Evolutionary conservation across 805 yeast species (phyloP), one percentile per base, ranked within the genome.

Genomic region (Candida chauliodis): DNA sequence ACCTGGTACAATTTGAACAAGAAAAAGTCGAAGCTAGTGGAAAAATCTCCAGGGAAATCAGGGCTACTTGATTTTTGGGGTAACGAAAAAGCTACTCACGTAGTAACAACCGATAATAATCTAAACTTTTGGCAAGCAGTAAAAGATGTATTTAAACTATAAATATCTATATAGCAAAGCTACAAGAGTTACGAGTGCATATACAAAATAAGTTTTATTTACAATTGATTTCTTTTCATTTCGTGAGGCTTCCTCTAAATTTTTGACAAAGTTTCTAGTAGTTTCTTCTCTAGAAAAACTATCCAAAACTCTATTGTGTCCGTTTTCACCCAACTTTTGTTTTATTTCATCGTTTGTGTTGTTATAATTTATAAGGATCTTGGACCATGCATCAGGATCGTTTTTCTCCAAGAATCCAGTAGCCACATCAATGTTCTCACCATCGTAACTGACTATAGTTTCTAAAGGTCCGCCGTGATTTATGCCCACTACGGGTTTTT

Each of bases 401-500:
- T 76, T 63, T 11, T 66, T 69, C 28, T 73, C 72, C 10, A 75
- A 68, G 69, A 78, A 84, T 0, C 95, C 95, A 0, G 89, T 83
- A 7, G 82, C 79, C 10, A 52, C 47, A 3, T 40, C 49, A 2
- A 42, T 15, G 36, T 65, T 63, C 6, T 42, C 35, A 2, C 58
- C 62, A 21, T 46, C 47, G 46, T 45, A 65, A 38, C 57, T 48
- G 8, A 67, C 69, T 8, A 84, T 65, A 0, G 96, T 82, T 55
- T 93, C 99, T 24, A 81, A 61, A 0, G 99, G 99, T 0, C 99
- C 99, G 19, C 99, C 99, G 27, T 79, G 79, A 52, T 85, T 79
- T 4, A 83, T 81, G 0, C 96, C 96, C 36, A 93, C 63, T 0
- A 90, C 96, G 0, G 95, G 88, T 0, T 82, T 81, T 20, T 85